Percentiles rank a stretch among this genome's conserved stretches.
Evolutionary conservation across 805 yeast genomes (phyloP).

Genomic region (Yamadazyma nakazawae): DNA sequence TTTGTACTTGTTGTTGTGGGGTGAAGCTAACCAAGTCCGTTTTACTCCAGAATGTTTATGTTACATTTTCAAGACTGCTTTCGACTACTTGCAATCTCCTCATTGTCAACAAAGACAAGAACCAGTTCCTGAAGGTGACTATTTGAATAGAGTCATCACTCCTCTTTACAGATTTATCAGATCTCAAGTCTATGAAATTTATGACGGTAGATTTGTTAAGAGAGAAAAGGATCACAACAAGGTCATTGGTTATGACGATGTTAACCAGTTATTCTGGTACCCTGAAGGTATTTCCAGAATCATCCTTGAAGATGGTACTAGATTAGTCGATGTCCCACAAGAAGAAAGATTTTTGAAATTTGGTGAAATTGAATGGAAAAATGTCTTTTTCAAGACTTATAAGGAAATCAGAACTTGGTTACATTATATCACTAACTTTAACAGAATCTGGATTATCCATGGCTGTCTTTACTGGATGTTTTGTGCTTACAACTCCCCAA

Average conservation of each 20-base stretch:
- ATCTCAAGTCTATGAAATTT: slow-evolving; percentile 77
- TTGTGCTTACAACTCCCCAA: slow-evolving; percentile 87
- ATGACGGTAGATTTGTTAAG: slow-evolving; percentile 77
- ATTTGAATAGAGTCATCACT: slow-evolving; percentile 84
- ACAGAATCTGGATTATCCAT: slow-evolving; percentile 97
- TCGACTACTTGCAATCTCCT: slow-evolving; percentile 84
- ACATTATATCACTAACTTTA: slow-evolving; percentile 90
- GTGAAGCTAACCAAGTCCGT: slow-evolving; percentile 92
- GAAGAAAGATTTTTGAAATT: slow-evolving; percentile 86
- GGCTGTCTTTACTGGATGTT: slow-evolving; percentile 91
- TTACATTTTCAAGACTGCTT: slow-evolving; percentile 92
- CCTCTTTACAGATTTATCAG: slow-evolving; percentile 81
- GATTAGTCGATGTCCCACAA: slow-evolving; percentile 84
- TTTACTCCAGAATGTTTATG: slow-evolving; percentile 88
- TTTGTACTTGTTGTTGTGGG: slow-evolving; percentile 75
- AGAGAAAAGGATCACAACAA: slow-evolving; percentile 83
- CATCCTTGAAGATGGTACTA: slow-evolving; percentile 85
- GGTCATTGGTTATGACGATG: slow-evolving; percentile 93
- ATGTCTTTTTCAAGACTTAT: slow-evolving; percentile 93
- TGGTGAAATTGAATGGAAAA: slow-evolving; percentile 90
- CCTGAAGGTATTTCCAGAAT: slow-evolving; percentile 97
- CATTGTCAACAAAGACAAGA: slow-evolving; percentile 85
- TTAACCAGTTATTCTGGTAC: slow-evolving; percentile 98
- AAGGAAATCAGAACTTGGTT: slow-evolving; percentile 97
- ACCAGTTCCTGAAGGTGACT: slow-evolving; percentile 88